phyloP scores from a whole-genome alignment of 768 basidiomycete species.

The Lactarius trivialis region DNA sequence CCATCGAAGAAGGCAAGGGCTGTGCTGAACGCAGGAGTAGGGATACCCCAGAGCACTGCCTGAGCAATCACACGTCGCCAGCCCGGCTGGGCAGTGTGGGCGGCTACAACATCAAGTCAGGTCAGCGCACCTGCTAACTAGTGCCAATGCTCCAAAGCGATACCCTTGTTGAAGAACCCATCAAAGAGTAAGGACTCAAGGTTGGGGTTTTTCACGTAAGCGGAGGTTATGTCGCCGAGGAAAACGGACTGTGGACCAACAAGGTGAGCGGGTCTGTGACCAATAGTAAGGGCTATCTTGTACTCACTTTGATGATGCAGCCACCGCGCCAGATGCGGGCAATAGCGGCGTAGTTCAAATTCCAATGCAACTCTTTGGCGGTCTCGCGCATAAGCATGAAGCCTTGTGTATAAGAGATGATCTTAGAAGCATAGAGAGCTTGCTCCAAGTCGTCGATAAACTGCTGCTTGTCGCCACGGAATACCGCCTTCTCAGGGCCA shows the following conservation, averaged over 20 bases:
- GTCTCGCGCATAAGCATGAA: slow-evolving; percentile 99
- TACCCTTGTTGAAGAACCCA: slow-evolving; percentile 95
- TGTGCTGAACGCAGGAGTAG: slow-evolving; percentile 96
- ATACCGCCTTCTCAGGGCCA: slow-evolving; percentile 87
- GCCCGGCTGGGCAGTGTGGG: slow-evolving; percentile 92
- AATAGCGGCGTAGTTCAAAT: slow-evolving; percentile 96
- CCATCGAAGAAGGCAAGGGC: slow-evolving; percentile 99
- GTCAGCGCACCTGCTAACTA: slow-evolving; percentile 7
- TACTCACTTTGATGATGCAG: slow-evolving; percentile 89
- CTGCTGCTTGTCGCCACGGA: slow-evolving; percentile 96
- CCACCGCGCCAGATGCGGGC: slow-evolving; percentile 99
- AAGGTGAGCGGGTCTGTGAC: slow-evolving; percentile 28
- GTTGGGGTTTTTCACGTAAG: slow-evolving; percentile 77
- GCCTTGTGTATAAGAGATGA: slow-evolving; percentile 98
- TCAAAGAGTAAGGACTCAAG: slow-evolving; percentile 93
- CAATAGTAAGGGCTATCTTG: neutral
- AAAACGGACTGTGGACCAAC: slow-evolving; percentile 53
- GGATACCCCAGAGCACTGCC: slow-evolving; percentile 95
- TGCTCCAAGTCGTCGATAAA: slow-evolving; percentile 99
- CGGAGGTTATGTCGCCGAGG: slow-evolving; percentile 85
- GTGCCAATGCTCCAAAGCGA: slow-evolving; percentile 1
- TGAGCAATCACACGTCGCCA: slow-evolving; percentile 98
- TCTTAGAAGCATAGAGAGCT: slow-evolving; percentile 98
- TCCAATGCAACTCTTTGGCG: slow-evolving; percentile 88
- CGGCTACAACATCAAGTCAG: slow-evolving; percentile 40